Evolutionary conservation across 2,329 filamentous ascomycete species (phyloP).

Genomic region (Apiospora malaysiana): DNA sequence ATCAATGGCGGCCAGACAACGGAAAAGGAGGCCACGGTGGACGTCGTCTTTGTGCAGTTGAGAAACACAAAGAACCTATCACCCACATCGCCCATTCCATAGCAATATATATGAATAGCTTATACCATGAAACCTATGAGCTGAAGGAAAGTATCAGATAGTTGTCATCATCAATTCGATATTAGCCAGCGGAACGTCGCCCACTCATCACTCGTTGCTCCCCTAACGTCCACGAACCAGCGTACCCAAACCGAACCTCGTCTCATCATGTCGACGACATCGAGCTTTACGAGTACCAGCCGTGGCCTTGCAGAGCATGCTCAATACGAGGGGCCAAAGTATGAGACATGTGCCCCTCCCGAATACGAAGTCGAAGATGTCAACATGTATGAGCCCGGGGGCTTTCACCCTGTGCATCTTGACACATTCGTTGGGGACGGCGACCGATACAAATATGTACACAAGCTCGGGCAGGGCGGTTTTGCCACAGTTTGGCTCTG

Average conservation of each 20-base stretch:
- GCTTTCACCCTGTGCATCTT: constrained; percentile 19
- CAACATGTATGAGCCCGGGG: constrained; percentile 24
- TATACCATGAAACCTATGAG: too few relatives aligned
- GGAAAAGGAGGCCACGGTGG: neutral
- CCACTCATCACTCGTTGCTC: neutral
- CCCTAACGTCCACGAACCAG: neutral
- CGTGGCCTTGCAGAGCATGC: neutral
- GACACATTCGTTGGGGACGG: constrained; percentile 18
- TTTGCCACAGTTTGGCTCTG: constrained; percentile 30
- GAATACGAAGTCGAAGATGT: constrained; percentile 22
- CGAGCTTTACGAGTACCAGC: neutral
- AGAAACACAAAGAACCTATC: neutral
- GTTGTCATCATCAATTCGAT: neutral
- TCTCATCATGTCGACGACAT: neutral
- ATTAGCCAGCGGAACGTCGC: too few relatives aligned
- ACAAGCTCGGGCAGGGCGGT: constrained; percentile 28
- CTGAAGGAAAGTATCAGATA: neutral
- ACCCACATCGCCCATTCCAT: neutral
- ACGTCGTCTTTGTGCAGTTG: neutral
- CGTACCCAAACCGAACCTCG: neutral
- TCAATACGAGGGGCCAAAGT: neutral
- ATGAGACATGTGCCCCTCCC: neutral
- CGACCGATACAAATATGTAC: constrained; percentile 24
- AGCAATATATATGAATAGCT: neutral
- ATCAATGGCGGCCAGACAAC: neutral